Evolutionary conservation across 768 basidiomycete species (phyloP).

Genomic region (Suillus bovinus): DNA sequence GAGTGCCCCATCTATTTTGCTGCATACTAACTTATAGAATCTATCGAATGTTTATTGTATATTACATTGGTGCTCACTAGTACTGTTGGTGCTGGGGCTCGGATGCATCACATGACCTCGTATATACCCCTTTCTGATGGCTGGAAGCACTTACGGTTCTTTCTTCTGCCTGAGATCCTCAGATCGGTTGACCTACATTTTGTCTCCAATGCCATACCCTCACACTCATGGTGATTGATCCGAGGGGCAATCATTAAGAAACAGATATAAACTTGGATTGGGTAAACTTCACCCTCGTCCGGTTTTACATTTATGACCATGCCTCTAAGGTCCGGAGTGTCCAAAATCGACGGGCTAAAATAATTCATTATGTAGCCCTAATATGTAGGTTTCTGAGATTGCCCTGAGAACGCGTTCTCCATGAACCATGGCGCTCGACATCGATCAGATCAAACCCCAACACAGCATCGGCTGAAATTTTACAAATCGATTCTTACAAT

Average conservation of each 20-base stretch:
- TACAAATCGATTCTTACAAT: not conserved
- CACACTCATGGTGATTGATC: not conserved
- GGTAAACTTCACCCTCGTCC: not conserved
- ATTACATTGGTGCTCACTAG: not conserved
- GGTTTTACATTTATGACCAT: not conserved
- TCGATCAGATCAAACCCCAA: not conserved
- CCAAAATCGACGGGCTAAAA: not conserved
- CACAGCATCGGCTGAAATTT: not conserved
- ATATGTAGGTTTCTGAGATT: not conserved
- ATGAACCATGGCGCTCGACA: no score
- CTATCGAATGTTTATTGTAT: not conserved
- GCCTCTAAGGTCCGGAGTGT: not conserved
- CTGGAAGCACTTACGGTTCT: not conserved
- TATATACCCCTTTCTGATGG: not conserved
- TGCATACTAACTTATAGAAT: not conserved
- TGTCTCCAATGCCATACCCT: not conserved
- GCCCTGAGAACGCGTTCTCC: not conserved
- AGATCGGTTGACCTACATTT: not conserved
- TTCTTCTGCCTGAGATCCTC: not conserved
- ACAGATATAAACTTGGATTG: not conserved
- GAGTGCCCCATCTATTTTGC: not conserved
- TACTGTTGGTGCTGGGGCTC: not conserved
- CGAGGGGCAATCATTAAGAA: not conserved
- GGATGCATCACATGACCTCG: not conserved
- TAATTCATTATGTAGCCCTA: not conserved